Conservation (phyloP, 768 basidiomycete genomes). For the Lactarius akahatsu region DNA sequence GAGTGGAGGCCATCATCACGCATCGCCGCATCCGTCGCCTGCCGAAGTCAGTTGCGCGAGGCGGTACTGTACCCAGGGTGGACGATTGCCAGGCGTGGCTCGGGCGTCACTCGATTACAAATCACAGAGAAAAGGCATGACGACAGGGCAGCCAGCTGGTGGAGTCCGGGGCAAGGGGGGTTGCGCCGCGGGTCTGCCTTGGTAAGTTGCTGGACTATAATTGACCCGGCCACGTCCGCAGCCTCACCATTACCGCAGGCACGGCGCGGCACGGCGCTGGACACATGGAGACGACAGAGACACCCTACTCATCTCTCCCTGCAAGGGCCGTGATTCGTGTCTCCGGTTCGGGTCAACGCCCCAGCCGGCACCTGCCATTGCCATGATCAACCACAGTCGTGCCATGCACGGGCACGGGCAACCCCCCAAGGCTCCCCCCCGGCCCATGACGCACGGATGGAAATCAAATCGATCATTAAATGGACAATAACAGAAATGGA, state of each 20-base stretch:
- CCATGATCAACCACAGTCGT: not conserved
- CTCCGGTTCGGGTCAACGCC: not conserved
- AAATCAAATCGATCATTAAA: too few species aligned
- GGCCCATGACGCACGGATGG: too few species aligned
- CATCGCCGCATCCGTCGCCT: not conserved
- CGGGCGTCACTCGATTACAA: not conserved
- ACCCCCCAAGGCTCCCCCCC: too few species aligned
- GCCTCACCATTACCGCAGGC: not conserved
- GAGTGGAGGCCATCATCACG: not conserved
- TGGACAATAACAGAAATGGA: not conserved
- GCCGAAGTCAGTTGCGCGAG: constrained; percentile 3
- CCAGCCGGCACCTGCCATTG: not conserved
- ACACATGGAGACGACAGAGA: not conserved
- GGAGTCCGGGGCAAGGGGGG: not conserved
- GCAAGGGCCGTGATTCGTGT: not conserved
- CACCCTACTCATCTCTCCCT: not conserved
- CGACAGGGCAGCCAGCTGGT: not conserved
- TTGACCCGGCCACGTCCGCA: constrained; percentile 1
- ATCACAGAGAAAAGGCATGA: not conserved
- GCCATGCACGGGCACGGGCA: not conserved
- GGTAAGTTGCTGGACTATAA: not conserved
- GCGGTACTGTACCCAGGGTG: not conserved
- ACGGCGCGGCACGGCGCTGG: not conserved
- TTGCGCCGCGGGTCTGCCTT: not conserved
- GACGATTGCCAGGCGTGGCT: not conserved